phyloP scores from a whole-genome alignment of 2,329 filamentous ascomycete genomes.

The Chaetomiaceae sp. region DNA sequence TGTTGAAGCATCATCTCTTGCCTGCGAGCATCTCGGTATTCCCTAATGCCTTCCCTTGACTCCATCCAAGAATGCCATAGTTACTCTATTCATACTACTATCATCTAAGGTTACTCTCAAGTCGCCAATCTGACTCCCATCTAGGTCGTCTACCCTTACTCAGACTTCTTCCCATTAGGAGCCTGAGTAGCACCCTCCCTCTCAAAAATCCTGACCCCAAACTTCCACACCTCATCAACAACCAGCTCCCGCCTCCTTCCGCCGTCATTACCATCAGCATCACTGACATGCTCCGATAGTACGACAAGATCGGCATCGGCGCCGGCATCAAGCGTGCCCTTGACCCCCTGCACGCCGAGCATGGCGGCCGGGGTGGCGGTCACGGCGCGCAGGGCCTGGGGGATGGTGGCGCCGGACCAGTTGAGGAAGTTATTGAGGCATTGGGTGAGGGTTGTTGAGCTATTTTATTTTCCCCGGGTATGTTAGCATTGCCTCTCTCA shows the following conservation, averaged over 20 bases:
- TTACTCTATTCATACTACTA: no score
- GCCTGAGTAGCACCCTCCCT: not conserved
- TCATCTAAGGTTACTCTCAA: no score
- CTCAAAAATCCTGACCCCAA: constrained; percentile 52
- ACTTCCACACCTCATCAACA: constrained; percentile 78
- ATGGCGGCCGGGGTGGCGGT: constrained; percentile 74
- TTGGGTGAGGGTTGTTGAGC: constrained; percentile 69
- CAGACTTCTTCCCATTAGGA: not conserved
- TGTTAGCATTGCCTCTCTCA: no score
- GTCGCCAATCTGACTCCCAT: not conserved
- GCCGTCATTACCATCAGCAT: constrained; percentile 37
- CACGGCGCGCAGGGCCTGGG: constrained; percentile 66
- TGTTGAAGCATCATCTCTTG: no score
- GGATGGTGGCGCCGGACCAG: constrained; percentile 66
- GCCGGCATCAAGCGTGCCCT: constrained; percentile 61
- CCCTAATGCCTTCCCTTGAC: no score
- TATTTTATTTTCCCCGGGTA: no score
- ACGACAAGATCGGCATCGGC: constrained; percentile 68
- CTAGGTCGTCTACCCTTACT: no score
- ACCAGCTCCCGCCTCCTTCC: constrained; percentile 41
- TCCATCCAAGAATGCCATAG: no score
- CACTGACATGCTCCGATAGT: constrained; percentile 49
- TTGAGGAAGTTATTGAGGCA: constrained; percentile 77
- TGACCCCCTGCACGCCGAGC: constrained; percentile 62
- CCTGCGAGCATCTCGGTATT: no score